phyloP scores from a whole-genome alignment of 139 green algal species.

The Chlamydomonas sphaeroides region DNA sequence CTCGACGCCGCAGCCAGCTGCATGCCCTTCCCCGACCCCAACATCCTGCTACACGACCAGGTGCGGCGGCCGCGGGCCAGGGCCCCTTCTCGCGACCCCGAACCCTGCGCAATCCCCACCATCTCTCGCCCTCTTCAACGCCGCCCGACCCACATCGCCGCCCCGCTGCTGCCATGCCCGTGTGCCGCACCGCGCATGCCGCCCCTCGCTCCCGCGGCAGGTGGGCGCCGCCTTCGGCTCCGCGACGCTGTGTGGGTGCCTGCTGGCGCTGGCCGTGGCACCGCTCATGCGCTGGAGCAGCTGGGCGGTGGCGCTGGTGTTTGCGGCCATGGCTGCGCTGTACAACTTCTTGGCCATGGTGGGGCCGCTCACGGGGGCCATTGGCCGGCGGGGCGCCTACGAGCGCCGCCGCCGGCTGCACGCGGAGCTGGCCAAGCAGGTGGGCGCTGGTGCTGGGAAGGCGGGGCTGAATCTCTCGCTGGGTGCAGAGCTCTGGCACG shows the following conservation, averaged over 20 bases:
- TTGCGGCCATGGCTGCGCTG: not conserved
- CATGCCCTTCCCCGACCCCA: not conserved
- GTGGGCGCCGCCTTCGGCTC: slow-evolving; percentile 14
- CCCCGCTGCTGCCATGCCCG: too few species aligned
- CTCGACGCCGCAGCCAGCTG: not conserved
- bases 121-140: too few species aligned
- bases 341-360: slow-evolving; percentile 17
- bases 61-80: not conserved
- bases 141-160: too few species aligned
- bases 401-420: slow-evolving; percentile 20
- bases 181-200: too few species aligned
- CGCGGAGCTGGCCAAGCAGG: slow-evolving; percentile 29
- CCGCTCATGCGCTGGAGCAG: not conserved
- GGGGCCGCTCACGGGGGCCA: not conserved
- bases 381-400: slow-evolving; percentile 21
- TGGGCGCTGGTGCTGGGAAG: not conserved
- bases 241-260: slow-evolving; percentile 8
- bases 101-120: too few species aligned
- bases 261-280: slow-evolving; percentile 16
- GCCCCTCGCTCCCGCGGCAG: not conserved
- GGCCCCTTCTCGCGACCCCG: too few species aligned
- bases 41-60: slow-evolving; percentile 23
- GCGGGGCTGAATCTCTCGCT: too few species aligned
- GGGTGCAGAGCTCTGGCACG: not conserved
- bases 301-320: slow-evolving; percentile 16